Percentiles rank a stretch among this genome's conserved stretches.
Conservation (phyloP, 2,329 filamentous ascomycete species). For the Tothia fuscella region DNA sequence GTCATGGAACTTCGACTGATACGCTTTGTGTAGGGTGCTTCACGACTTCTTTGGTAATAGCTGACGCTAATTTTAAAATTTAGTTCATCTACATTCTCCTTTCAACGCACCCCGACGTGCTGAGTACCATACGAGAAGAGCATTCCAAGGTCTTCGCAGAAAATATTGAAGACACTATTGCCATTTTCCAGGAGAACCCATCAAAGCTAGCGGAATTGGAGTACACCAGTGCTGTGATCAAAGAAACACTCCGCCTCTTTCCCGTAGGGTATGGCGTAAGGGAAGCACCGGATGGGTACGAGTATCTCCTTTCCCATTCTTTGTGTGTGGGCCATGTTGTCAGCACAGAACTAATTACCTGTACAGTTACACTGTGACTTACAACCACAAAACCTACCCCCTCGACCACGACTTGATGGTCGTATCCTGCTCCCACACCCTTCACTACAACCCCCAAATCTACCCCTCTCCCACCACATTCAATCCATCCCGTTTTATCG, state of each 20-base stretch:
- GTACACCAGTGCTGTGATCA: constrained; percentile 24
- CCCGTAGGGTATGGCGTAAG: constrained; percentile 15
- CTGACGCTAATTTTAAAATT: background rate
- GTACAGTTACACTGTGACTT: constrained; percentile 13
- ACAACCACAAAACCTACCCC: background rate
- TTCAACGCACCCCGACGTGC: constrained; percentile 16
- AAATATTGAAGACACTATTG: constrained; percentile 11
- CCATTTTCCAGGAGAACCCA: constrained; percentile 14
- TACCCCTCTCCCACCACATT: constrained; percentile 13
- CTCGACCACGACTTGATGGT: background rate
- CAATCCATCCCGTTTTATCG: background rate
- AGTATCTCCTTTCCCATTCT: no score
- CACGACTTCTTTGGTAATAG: background rate
- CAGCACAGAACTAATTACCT: constrained; percentile 12
- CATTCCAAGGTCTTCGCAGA: constrained; percentile 21
- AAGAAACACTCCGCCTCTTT: constrained; percentile 23
- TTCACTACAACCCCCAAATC: constrained; percentile 15
- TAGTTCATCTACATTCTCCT: constrained; percentile 21
- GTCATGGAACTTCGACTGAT: constrained; percentile 5
- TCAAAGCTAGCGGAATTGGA: constrained; percentile 19
- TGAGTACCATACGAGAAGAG: constrained; percentile 19
- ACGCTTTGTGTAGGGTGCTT: constrained; percentile 3
- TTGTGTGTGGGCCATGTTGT: background rate
- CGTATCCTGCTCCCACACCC: constrained; percentile 10
- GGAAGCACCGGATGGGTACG: background rate